Conservation (phyloP, 1,139 yeast genomes). For the Pichia sp. region DNA sequence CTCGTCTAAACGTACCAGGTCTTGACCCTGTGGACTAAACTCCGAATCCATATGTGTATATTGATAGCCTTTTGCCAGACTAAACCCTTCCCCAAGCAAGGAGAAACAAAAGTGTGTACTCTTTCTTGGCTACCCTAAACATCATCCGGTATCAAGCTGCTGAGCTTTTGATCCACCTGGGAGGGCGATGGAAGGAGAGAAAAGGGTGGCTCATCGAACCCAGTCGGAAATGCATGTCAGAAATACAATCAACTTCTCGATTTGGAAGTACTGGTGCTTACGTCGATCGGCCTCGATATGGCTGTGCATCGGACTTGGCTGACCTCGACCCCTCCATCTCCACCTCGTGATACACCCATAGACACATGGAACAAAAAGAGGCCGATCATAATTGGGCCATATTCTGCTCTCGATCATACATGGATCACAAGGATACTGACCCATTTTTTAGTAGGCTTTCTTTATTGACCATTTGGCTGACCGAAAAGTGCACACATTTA, state of each 20-base stretch:
- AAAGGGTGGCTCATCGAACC: not conserved
- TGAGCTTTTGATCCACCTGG: not conserved
- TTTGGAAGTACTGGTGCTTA: not conserved
- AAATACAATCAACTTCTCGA: not conserved
- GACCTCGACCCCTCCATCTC: not conserved
- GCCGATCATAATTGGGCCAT: not conserved
- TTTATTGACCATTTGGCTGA: no score
- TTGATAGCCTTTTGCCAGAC: not conserved
- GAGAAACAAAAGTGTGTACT: no score
- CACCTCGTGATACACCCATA: not conserved
- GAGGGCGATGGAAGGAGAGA: not conserved
- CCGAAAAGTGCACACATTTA: no score
- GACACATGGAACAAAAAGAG: no score
- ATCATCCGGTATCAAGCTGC: not conserved
- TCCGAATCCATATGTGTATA: not conserved
- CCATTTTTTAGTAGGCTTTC: not conserved
- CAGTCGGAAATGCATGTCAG: not conserved
- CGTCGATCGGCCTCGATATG: not conserved
- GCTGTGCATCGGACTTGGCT: not conserved
- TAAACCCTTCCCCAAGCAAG: no score
- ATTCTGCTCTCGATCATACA: not conserved
- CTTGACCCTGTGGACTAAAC: not conserved
- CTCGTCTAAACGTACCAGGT: not conserved
- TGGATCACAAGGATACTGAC: not conserved
- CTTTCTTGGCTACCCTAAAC: no score